Conservation (phyloP, 345 rosid species). For the Xanthoceras sorbifolium region DNA sequence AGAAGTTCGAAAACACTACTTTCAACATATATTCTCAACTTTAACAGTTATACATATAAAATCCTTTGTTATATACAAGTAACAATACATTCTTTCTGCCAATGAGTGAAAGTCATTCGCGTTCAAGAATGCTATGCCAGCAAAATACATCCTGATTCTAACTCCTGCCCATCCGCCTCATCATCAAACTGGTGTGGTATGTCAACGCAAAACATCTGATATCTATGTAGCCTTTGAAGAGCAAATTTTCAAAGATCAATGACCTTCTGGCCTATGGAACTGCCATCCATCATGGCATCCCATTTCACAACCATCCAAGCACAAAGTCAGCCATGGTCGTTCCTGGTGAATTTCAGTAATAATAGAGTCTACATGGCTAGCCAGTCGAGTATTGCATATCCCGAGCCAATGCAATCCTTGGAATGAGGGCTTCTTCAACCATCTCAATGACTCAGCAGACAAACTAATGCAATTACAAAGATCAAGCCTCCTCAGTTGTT, state of each 20-base stretch:
- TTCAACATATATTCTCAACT: no score
- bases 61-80: neutral
- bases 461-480: slow-evolving; percentile 54
- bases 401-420: slow-evolving; percentile 63
- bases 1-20: no score
- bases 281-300: slow-evolving; percentile 75
- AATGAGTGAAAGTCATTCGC: no score
- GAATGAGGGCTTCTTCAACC: slow-evolving; percentile 49
- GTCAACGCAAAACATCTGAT: neutral
- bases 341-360: slow-evolving; percentile 29
- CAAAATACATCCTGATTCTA: neutral
- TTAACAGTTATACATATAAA: neutral
- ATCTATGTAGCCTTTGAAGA: neutral
- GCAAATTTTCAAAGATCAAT: neutral
- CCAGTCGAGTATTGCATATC: slow-evolving; percentile 40
- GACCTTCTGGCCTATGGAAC: slow-evolving; percentile 39
- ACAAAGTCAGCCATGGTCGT: slow-evolving; percentile 63
- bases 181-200: no score
- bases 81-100: neutral
- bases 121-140: neutral
- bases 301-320: slow-evolving; percentile 68
- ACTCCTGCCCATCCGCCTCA: neutral
- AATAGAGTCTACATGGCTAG: slow-evolving; percentile 29
- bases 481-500: slow-evolving; percentile 54
- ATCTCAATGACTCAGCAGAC: slow-evolving; percentile 37